These are phyloP conservation scores for Jasminum sambac DNA, from an alignment of 257 asterid species.

Conservation along the genomic window DNA sequence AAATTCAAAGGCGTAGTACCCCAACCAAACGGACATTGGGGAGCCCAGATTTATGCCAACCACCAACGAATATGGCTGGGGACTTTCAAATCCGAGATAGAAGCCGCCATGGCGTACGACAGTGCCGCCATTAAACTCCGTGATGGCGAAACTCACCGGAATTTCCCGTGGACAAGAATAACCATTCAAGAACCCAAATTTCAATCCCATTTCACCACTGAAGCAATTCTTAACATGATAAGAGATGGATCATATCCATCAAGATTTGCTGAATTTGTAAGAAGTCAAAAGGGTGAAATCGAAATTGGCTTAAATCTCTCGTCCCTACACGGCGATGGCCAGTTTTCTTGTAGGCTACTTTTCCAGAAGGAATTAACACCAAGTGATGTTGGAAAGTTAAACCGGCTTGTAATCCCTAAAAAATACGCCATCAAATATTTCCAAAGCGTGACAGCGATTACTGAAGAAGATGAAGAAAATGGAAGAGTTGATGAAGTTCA, in stretches of 20 bases:
- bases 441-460: constrained; percentile 31
- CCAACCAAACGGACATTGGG: constrained; percentile 81
- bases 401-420: constrained; percentile 69
- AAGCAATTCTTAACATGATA: constrained; percentile 59
- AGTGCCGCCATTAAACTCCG: constrained; percentile 72
- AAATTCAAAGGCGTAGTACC: constrained; percentile 72
- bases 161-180: constrained; percentile 50
- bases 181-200: constrained; percentile 54
- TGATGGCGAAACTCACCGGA: constrained; percentile 53
- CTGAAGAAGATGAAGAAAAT: constrained; percentile 12
- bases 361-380: constrained; percentile 73
- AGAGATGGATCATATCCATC: constrained; percentile 66
- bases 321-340: constrained; percentile 21
- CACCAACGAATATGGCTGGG: constrained; percentile 82
- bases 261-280: constrained; percentile 51
- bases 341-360: constrained; percentile 42
- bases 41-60: constrained; percentile 75
- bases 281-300: constrained; percentile 28
- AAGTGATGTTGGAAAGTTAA: constrained; percentile 66
- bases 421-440: constrained; percentile 59
- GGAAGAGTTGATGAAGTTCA: constrained; percentile 40
- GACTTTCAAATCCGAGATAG: constrained; percentile 68
- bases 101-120: constrained; percentile 91
- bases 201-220: constrained; percentile 52
- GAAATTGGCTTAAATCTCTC: constrained; percentile 30